phyloP scores from a whole-genome alignment of 371 early-diverging fungal genomes.

The Amoeboradix gromovi region DNA sequence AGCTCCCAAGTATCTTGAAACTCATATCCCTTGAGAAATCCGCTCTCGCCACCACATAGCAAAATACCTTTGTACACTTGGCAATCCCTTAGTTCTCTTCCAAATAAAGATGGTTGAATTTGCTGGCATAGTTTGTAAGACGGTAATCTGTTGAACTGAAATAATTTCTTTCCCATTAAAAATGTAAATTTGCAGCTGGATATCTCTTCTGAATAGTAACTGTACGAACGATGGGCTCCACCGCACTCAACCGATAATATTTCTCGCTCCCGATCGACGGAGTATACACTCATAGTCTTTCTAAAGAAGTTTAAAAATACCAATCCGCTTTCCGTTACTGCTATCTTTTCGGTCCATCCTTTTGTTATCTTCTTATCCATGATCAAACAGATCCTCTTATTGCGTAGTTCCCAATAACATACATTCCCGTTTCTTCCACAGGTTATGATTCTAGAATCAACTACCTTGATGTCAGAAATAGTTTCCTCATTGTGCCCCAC shows the following conservation, averaged over 20 bases:
- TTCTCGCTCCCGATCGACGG: neutral
- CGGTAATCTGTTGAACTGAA: neutral
- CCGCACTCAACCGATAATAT: neutral
- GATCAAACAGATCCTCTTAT: neutral
- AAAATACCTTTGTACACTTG: neutral
- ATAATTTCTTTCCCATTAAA: neutral
- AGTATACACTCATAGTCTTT: neutral
- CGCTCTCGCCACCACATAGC: neutral
- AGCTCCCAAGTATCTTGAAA: neutral
- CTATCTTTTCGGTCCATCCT: neutral
- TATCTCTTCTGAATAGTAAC: no score
- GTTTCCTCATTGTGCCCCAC: neutral
- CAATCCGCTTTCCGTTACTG: neutral
- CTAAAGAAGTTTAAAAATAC: neutral
- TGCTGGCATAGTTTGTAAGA: neutral
- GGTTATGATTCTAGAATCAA: neutral
- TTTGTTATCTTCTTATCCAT: neutral
- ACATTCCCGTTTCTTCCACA: neutral
- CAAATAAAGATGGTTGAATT: neutral
- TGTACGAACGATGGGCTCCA: neutral
- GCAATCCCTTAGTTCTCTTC: neutral
- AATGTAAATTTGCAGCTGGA: neutral
- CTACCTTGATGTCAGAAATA: neutral
- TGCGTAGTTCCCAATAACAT: neutral
- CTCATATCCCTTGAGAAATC: neutral